Conservation (phyloP, 768 basidiomycete species). For the Auriscalpium orientale region DNA sequence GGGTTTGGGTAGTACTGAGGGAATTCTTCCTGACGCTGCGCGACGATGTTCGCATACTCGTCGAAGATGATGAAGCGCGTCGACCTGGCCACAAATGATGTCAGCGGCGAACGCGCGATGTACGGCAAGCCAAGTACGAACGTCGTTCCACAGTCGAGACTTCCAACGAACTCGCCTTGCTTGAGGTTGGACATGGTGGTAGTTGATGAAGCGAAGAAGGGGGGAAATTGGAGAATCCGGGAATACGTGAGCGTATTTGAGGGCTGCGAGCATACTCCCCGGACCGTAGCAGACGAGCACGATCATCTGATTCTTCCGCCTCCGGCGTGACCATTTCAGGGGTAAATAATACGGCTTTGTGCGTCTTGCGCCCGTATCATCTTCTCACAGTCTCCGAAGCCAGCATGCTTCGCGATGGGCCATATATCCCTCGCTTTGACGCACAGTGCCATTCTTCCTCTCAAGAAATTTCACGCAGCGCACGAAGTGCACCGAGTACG, state of each 20-base stretch:
- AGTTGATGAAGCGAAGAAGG: neutral
- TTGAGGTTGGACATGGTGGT: slow-evolving; percentile 32
- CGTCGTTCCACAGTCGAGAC: slow-evolving; percentile 95
- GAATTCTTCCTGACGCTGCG: slow-evolving; percentile 88
- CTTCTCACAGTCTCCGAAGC: too few species aligned
- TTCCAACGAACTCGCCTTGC: slow-evolving; percentile 81
- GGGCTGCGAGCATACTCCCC: neutral
- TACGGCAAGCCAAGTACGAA: slow-evolving; percentile 32
- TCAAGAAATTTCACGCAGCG: too few species aligned
- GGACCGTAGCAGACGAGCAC: neutral
- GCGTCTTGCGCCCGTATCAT: too few species aligned
- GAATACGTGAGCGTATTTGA: neutral
- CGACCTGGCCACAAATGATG: slow-evolving; percentile 43
- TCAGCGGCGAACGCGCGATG: neutral
- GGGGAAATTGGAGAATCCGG: neutral
- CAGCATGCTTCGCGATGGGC: too few species aligned
- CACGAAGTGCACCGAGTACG: too few species aligned
- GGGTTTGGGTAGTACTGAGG: slow-evolving; percentile 89
- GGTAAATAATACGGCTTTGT: neutral
- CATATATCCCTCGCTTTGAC: too few species aligned
- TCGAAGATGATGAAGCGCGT: slow-evolving; percentile 91
- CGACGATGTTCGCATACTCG: slow-evolving; percentile 77
- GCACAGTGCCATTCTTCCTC: too few species aligned
- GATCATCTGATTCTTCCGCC: neutral
- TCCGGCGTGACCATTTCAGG: neutral